These are phyloP conservation scores for Pyrus hybrid DNA, from an alignment of 331 rosid species.

Conservation along the genomic window DNA sequence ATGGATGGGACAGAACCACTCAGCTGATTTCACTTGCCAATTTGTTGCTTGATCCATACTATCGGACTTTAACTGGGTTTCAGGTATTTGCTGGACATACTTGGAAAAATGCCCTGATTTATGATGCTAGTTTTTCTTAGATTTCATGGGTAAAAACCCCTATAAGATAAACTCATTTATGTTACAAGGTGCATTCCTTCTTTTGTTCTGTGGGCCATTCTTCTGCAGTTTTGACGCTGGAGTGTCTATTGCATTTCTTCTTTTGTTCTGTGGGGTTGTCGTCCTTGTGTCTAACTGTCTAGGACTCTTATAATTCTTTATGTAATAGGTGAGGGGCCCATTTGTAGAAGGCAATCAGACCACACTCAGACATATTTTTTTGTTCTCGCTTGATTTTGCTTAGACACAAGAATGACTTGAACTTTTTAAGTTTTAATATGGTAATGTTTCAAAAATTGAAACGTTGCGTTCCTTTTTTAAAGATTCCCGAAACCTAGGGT, in stretches of 20 bases:
- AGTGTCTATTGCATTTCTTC: background rate
- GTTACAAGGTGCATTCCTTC: background rate
- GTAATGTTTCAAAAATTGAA: background rate
- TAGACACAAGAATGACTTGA: background rate
- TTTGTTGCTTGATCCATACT: conserved; percentile 92
- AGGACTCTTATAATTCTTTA: background rate
- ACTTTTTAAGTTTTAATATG: background rate
- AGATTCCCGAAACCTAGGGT: background rate
- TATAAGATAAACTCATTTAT: background rate
- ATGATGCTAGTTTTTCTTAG: background rate
- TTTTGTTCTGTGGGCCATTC: background rate
- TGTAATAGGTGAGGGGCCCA: background rate
- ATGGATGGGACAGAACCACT: conserved; percentile 99
- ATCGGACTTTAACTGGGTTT: conserved; percentile 83
- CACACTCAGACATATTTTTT: background rate
- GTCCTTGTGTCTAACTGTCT: background rate
- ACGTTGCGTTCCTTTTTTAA: background rate
- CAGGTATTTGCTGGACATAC: conserved; percentile 51
- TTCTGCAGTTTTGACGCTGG: background rate
- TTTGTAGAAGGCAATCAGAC: background rate
- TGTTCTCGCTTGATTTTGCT: background rate
- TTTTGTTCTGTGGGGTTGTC: too few species aligned
- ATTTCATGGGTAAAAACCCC: background rate
- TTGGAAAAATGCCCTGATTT: background rate
- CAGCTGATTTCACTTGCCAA: conserved; percentile 88